Evolutionary conservation across 371 early-diverging fungal species (phyloP).

Genomic region (Apophysomyces ossiformis): DNA sequence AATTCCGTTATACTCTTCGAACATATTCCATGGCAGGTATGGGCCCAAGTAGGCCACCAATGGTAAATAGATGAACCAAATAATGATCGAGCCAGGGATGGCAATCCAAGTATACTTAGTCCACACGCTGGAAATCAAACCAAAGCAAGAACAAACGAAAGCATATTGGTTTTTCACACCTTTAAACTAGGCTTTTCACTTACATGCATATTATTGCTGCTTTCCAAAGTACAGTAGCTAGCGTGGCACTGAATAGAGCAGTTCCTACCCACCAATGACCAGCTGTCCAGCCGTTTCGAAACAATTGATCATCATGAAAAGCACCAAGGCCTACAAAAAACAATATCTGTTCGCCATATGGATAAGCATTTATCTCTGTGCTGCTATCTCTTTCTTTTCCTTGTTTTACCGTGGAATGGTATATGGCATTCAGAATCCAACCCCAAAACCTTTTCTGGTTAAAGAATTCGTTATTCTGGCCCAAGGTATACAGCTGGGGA

Average conservation of each 20-base stretch:
- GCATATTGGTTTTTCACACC: no score
- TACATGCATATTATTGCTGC: constrained; percentile 78
- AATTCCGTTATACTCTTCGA: constrained; percentile 79
- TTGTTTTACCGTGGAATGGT: constrained; percentile 71
- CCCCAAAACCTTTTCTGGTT: constrained; percentile 90
- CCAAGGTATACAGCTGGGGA: constrained; percentile 86
- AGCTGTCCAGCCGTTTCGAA: constrained; percentile 55
- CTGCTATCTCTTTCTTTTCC: not conserved
- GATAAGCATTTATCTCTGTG: not conserved
- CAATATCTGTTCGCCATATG: constrained; percentile 16
- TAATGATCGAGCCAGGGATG: constrained; percentile 75
- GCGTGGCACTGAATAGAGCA: constrained; percentile 72
- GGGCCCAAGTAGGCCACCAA: constrained; percentile 81
- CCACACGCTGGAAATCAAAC: constrained; percentile 58
- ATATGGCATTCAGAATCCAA: constrained; percentile 88
- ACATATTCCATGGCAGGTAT: constrained; percentile 46
- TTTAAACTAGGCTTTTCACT: constrained; percentile 1
- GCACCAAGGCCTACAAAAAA: constrained; percentile 35
- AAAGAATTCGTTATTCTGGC: constrained; percentile 86
- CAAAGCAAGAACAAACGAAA: not conserved
- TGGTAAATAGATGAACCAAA: constrained; percentile 86
- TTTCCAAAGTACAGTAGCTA: constrained; percentile 79
- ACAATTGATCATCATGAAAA: constrained; percentile 27
- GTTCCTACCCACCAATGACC: constrained; percentile 78
- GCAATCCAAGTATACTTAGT: constrained; percentile 79